Evolutionary conservation across 345 rosid genomes (phyloP), one percentile per base, ranked within the genome.

Genomic region (Gossypium raimondii): DNA sequence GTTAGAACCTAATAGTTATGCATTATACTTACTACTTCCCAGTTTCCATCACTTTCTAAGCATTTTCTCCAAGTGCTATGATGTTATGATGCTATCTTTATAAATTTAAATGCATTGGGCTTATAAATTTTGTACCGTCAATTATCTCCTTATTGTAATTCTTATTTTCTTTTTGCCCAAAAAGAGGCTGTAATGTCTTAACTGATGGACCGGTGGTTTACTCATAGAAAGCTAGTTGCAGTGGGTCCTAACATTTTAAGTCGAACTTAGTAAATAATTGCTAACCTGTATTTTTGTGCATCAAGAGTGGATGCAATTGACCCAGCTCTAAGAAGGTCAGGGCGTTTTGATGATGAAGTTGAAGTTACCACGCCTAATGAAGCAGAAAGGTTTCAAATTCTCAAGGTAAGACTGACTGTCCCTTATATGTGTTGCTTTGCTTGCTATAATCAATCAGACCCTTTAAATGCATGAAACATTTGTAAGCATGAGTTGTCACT

Each of bases 341-440:
- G 98, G 16, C 90, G 98, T 38, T 90, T 95, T 78, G 97, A 91
- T 87, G 65, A 84, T 79, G 93, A 89, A 81, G 80, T 95, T 66
- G 98, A 95, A 91, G 97, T 95, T 65, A 89, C 89, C 67, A 82
- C 89, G 0, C 99, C 99, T 44, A 89, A 85, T 61, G 94, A 87
- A 76, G 91, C 81, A 75, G 98, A 95, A 53, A 92, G 98, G 22
- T 73, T 87, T 38, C 87, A 91, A 80, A 91, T 93, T 73, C 87
- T 95, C 63, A 87, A 91, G 92, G 98, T 93, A 78, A 29, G 25
- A 41, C 29, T 64, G 29, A 34, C 44, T 25, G 60, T 47, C 51
- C 58, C 1, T 13, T 34, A 27, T 60, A 34, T 11, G 52, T 55
- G 43, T n/a, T 52, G 48, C 60, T 17, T 68, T 29, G 24, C 7